Evolutionary conservation across 768 basidiomycete genomes (phyloP), one percentile per base, ranked within the genome.

Genomic region (Kwoniella bestiolae): DNA sequence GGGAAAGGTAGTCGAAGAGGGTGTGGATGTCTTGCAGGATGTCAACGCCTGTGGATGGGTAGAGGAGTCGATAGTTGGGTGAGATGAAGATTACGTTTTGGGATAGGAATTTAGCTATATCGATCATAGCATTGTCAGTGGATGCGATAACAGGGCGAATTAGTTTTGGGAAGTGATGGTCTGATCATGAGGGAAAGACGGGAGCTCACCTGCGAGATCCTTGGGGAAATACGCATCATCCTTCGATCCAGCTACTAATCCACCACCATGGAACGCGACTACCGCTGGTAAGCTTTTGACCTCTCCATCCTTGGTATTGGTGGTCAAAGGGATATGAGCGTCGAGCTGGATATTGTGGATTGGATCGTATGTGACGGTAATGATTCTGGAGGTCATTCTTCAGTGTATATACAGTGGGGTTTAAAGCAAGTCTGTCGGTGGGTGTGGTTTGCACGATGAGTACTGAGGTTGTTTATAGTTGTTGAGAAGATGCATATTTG

Each of bases 181-280:
- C 26, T 16, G 8, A 23, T 21, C n/a, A n/a, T 59, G 51, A 3
- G 14, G 14, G 18, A 29, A 25, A 26, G 6, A 35, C 31, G 11
- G 5, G 2, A 46, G 31, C 61, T 45, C 23, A 63, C 61, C 50
- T 26, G 51, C n/a, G 8, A 63, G 21, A 32, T 55, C 23, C 3
- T 11, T 38, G 2, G 61, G 61, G 7, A 56, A 47, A 29, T 55
- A 56, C 7, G 46, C 1, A 45, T 63, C 61, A 16, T 53, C 23
- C 38, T 63, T 63, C 9, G 61, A 52, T 28, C 61, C 61, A 45
- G 51, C 32, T 8, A 46, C 28, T 21, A 63, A 52, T 8, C 61
- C 61, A 3, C 61, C 61, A 26, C 61, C 61, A n/a, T 63, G 61
- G 26, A 63, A 63, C 2, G 61, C 32, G 21, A 63, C 32, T 5